Percentiles rank a stretch among this genome's conserved stretches.
Conservation (phyloP, 768 basidiomycete genomes). For the Pleurotus djamor region DNA sequence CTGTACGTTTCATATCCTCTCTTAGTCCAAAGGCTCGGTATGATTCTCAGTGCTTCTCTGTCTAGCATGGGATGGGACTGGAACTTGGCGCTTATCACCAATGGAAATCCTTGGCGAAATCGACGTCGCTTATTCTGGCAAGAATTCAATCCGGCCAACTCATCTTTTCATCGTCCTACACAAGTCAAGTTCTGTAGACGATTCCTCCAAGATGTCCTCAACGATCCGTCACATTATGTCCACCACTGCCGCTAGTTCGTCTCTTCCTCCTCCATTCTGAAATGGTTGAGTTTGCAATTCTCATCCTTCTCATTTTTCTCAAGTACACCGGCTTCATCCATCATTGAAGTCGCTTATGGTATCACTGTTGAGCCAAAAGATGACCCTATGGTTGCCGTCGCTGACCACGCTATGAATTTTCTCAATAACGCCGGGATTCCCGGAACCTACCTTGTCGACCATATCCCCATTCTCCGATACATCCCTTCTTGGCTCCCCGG, state of each 20-base stretch:
- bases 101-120: conserved; percentile 36
- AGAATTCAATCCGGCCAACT: conserved; percentile 33
- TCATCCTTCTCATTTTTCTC: neutral
- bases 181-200: conserved; percentile 8
- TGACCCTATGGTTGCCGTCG: neutral
- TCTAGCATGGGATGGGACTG: conserved; percentile 39
- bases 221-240: neutral
- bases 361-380: neutral
- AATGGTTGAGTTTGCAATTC: too few relatives aligned
- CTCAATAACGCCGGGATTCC: neutral
- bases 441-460: neutral
- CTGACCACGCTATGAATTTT: neutral
- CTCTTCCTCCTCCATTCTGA: neutral
- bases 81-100: conserved; percentile 34
- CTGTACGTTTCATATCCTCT: conserved; percentile 10
- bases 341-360: neutral
- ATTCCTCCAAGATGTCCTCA: neutral
- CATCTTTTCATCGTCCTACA: conserved; percentile 22
- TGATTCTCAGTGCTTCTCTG: neutral
- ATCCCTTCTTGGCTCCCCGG: neutral
- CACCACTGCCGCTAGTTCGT: neutral
- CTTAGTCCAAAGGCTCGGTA: neutral
- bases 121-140: conserved; percentile 38
- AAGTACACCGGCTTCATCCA: neutral
- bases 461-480: neutral